These are phyloP conservation scores for Nemophila menziesii DNA, from an alignment of 257 asterid species.

Conservation along the genomic window DNA sequence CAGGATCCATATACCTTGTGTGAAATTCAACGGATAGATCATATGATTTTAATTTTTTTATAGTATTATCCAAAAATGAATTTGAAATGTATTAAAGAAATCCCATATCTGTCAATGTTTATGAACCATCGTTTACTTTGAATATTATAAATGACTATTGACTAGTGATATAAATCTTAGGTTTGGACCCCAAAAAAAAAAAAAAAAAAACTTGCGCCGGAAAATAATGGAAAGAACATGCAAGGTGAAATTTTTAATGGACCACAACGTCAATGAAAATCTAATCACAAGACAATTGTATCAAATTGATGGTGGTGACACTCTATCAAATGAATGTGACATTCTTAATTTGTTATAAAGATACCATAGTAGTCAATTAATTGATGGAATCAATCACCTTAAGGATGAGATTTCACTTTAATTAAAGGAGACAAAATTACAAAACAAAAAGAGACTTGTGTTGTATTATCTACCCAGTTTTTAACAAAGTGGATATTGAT, in stretches of 20 bases:
- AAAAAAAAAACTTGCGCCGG: too few relatives aligned
- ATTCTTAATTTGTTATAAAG: not conserved
- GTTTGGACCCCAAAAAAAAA: too few relatives aligned
- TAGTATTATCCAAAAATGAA: too few relatives aligned
- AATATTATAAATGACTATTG: too few relatives aligned
- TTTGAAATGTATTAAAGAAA: too few relatives aligned
- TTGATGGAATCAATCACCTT: not conserved
- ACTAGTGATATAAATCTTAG: too few relatives aligned
- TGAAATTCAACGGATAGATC: too few relatives aligned
- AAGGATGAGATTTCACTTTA: not conserved
- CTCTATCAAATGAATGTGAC: constrained; percentile 2
- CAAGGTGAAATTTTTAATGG: not conserved
- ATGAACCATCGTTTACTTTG: too few relatives aligned
- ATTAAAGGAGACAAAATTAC: constrained; percentile 1
- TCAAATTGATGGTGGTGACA: constrained; percentile 1
- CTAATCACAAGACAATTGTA: not conserved
- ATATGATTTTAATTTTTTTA: too few relatives aligned
- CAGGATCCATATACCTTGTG: too few relatives aligned
- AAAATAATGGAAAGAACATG: too few relatives aligned
- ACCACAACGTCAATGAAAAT: not conserved
- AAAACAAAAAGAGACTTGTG: not conserved
- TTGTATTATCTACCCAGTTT: not conserved
- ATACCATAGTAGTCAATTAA: constrained; percentile 2
- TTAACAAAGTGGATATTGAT: not conserved
- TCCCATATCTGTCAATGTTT: too few relatives aligned